Conservation (phyloP, 1,139 yeast species). For the Lodderomyces pseudojiufengensis region DNA sequence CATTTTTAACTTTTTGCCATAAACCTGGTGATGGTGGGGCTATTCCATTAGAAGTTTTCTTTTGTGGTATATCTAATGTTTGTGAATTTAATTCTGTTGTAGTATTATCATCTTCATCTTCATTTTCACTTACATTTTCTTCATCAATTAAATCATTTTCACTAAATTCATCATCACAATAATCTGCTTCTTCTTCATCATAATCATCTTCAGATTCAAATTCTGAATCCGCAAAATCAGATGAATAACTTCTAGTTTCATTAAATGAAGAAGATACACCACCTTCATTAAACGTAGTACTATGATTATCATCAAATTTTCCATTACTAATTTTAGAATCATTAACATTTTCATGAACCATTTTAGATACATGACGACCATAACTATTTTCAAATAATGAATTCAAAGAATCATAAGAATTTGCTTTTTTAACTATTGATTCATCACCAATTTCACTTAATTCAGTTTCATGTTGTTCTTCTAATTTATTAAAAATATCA, state of each 20-base stretch:
- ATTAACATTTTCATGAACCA: conserved; percentile 25
- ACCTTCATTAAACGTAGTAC: not conserved
- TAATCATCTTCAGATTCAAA: conserved; percentile 28
- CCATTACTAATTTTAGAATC: not conserved
- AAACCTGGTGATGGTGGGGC: conserved; percentile 26
- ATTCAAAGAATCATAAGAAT: conserved; percentile 38
- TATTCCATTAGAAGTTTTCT: too few species aligned
- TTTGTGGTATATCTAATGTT: too few species aligned
- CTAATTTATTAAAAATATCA: conserved; percentile 44
- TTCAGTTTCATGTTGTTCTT: conserved; percentile 17
- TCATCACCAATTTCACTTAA: conserved; percentile 9
- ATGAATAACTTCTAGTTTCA: conserved; percentile 26
- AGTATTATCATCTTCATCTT: not conserved
- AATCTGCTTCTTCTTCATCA: conserved; percentile 29
- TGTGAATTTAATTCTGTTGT: not conserved
- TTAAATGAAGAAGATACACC: conserved; percentile 1
- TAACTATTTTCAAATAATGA: conserved; percentile 37
- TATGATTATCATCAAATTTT: conserved; percentile 1
- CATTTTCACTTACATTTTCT: conserved; percentile 1
- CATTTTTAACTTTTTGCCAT: conserved; percentile 64
- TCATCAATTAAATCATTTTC: conserved; percentile 4
- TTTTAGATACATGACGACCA: conserved; percentile 42
- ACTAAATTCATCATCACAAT: conserved; percentile 18
- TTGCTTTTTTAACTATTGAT: conserved; percentile 22
- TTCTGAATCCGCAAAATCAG: conserved; percentile 45